These are phyloP conservation scores for Polygonum maritimum DNA, from an alignment of 148 eudicot genomes.

Conservation along the genomic window DNA sequence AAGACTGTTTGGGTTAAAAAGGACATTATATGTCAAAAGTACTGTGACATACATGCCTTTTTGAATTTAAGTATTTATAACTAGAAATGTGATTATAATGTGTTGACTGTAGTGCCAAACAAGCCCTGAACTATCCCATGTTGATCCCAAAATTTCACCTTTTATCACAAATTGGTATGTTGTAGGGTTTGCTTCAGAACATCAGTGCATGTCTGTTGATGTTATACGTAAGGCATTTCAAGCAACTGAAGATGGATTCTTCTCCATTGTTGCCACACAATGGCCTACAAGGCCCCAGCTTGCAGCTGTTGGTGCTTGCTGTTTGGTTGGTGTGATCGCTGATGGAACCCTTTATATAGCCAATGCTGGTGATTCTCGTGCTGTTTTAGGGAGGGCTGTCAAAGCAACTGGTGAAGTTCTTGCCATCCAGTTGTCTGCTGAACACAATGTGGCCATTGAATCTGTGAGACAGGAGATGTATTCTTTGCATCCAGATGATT, in stretches of 20 bases:
- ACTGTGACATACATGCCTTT: too few species aligned
- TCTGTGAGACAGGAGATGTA: constrained; percentile 32
- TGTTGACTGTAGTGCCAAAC: too few species aligned
- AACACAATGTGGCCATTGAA: constrained; percentile 31
- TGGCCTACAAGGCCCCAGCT: constrained; percentile 34
- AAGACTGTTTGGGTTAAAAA: too few species aligned
- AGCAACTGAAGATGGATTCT: constrained; percentile 37
- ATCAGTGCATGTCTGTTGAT: constrained; percentile 30
- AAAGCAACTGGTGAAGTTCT: constrained; percentile 33
- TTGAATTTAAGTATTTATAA: too few species aligned
- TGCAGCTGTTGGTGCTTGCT: constrained; percentile 39
- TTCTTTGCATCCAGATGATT: constrained; percentile 33
- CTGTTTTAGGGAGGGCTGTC: constrained; percentile 31
- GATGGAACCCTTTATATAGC: constrained; percentile 32
- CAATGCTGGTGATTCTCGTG: constrained; percentile 35
- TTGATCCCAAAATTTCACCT: neutral
- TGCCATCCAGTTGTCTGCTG: constrained; percentile 29
- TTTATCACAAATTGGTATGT: neutral
- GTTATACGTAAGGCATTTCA: constrained; percentile 32
- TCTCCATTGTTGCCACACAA: constrained; percentile 27
- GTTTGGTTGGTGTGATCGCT: constrained; percentile 31
- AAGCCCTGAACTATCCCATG: neutral
- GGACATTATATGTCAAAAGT: too few species aligned
- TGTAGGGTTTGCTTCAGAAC: constrained; percentile 29
- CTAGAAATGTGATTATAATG: too few species aligned